Percentiles rank a stretch among this genome's conserved stretches.
Evolutionary conservation across 208 protist genomes (phyloP).

Genomic region (Endotrypanum monterogeii): DNA sequence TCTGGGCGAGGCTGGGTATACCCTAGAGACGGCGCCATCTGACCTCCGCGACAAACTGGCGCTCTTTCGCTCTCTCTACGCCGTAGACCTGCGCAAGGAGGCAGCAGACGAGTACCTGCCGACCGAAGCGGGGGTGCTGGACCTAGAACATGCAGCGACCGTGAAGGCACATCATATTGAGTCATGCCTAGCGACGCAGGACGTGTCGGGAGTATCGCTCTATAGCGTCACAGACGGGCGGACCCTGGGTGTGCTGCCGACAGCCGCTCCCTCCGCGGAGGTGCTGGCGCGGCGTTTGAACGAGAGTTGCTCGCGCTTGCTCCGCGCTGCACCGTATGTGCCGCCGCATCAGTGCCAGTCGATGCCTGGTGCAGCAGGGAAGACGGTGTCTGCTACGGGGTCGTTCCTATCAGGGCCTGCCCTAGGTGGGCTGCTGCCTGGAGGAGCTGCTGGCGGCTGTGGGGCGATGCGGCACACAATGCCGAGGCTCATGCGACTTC

Average conservation of each 20-base stretch:
- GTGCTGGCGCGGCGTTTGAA: conserved; percentile 13
- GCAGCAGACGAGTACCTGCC: conserved; percentile 53
- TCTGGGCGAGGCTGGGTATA: conserved; percentile 48
- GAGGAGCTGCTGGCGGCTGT: not conserved
- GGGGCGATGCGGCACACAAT: conserved; percentile 16
- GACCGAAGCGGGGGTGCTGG: conserved; percentile 32
- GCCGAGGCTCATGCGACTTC: conserved; percentile 12
- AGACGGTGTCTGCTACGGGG: not conserved
- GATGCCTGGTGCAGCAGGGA: not conserved
- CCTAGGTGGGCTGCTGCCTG: not conserved
- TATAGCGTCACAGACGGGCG: conserved; percentile 40
- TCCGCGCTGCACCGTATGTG: conserved; percentile 14
- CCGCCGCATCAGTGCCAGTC: conserved; percentile 2
- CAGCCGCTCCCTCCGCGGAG: conserved; percentile 7
- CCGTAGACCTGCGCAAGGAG: conserved; percentile 30
- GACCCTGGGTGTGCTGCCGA: conserved; percentile 50
- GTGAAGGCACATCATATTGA: conserved; percentile 46
- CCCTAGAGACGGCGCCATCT: conserved; percentile 17
- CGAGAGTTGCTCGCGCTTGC: conserved; percentile 18
- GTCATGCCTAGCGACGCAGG: conserved; percentile 38
- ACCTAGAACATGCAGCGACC: conserved; percentile 42
- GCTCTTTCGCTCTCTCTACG: conserved; percentile 66
- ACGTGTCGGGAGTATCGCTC: conserved; percentile 30
- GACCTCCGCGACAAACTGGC: conserved; percentile 50
- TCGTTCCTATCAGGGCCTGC: conserved; percentile 2